Percentiles rank a stretch among this genome's conserved stretches.
phyloP scores from a whole-genome alignment of 2,329 filamentous ascomycete species.

The Chalaropsis thielavioides region DNA sequence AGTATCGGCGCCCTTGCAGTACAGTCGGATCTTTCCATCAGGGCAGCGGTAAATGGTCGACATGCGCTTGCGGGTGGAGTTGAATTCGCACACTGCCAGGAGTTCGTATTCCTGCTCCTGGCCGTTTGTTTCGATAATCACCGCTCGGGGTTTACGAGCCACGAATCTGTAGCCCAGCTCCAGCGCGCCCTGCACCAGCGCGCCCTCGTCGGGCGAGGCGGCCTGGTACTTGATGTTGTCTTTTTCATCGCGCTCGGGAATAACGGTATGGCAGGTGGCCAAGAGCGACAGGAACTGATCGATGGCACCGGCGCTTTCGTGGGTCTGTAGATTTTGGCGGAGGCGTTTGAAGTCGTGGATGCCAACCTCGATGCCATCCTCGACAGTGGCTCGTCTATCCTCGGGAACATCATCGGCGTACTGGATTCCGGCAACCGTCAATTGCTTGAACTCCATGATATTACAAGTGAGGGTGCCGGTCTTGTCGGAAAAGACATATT shows the following conservation, averaged over 20 bases:
- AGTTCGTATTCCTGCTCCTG: slow-evolving; percentile 71
- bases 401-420: slow-evolving; percentile 88
- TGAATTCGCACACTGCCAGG: slow-evolving; percentile 96
- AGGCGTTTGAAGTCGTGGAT: slow-evolving; percentile 75
- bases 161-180: slow-evolving; percentile 77
- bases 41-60: slow-evolving; percentile 93
- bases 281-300: slow-evolving; percentile 79
- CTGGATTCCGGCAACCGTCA: slow-evolving; percentile 81
- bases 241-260: slow-evolving; percentile 73
- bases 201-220: slow-evolving; percentile 91
- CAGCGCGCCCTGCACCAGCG: slow-evolving; percentile 84
- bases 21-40: slow-evolving; percentile 84
- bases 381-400: slow-evolving; percentile 67
- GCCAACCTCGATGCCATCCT: slow-evolving; percentile 63
- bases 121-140: slow-evolving; percentile 66
- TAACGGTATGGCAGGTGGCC: slow-evolving; percentile 90
- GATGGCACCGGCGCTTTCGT: slow-evolving; percentile 37
- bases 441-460: slow-evolving; percentile 97
- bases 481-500: slow-evolving; percentile 98
- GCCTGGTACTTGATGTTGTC: slow-evolving; percentile 94
- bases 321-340: slow-evolving; percentile 48
- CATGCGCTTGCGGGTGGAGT: slow-evolving; percentile 83
- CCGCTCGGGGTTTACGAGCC: slow-evolving; percentile 75
- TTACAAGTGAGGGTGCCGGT: slow-evolving; percentile 94
- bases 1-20: slow-evolving; percentile 94